Evolutionary conservation across 2,329 filamentous ascomycete species (phyloP), one percentile per base, ranked within the genome.

Genomic region (Alternaria triticimaculans): DNA sequence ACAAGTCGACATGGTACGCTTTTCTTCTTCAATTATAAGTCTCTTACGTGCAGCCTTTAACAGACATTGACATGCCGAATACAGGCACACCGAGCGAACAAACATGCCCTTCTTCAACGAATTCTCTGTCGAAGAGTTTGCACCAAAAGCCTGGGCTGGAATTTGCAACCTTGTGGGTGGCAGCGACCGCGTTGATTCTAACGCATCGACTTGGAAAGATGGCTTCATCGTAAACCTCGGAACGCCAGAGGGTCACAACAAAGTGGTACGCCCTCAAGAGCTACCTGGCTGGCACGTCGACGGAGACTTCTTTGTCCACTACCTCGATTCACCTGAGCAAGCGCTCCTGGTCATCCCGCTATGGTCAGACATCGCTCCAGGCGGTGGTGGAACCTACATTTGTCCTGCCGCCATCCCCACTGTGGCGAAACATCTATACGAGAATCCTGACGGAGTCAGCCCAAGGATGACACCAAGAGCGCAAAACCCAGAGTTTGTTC

Each of bases 261-360:
- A 82, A 54, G 81, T 83, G 9, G 77, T 84, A 4, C 78, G 82
- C 37, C 88, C 88, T 0, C 81, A 84, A 55, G 83, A 87, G 1
- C 80, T 91, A 21, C 72, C 82, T 8, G 82, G 82, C 21, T 92
- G 90, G 89, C 90, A 92, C 77, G 88, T 90, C 18, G 89, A 92
- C 77, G 89, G 90, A 9, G 89, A 92, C 69, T 92, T 91, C 77
- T 92, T 92, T 75, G 84, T 90, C 6, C 90, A 92, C 80, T 92
- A 89, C 68, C 85, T 92, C 37, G 90, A 92, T 74, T 89, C 87
- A 20, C 87, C 87, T 0, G 90, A 92, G 80, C 90, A 92, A 76
- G 90, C 84, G 0, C 79, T 92, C 14, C 82, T 92, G 1, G 88
- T 92, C 12, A 91, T 90, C 44, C 89, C 90, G 2, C 77, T 92